Conservation (phyloP, 352 stramenopile genomes). For the Albugo candida region DNA sequence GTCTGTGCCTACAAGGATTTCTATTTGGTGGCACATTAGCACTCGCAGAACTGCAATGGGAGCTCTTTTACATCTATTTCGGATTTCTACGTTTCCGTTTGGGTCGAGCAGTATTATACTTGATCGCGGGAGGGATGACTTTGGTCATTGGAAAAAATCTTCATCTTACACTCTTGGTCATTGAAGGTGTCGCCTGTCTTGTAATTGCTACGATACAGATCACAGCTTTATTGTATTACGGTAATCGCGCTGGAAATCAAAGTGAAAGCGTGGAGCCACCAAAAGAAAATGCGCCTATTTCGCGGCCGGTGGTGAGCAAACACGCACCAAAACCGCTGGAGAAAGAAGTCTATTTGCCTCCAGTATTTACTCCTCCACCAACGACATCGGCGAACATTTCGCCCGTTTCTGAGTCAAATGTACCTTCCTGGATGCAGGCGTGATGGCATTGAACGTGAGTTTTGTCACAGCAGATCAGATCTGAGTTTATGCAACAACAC, state of each 20-base stretch:
- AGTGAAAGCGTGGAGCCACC: too few relatives aligned
- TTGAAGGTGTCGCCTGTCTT: constrained; percentile 32
- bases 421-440: too few relatives aligned
- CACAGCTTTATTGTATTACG: constrained; percentile 13
- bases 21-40: constrained; percentile 37
- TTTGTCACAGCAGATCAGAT: too few relatives aligned
- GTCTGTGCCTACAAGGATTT: constrained; percentile 48
- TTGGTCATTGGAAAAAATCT: constrained; percentile 35
- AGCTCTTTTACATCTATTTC: constrained; percentile 63
- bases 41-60: constrained; percentile 36
- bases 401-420: too few relatives aligned
- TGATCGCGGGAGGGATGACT: constrained; percentile 37
- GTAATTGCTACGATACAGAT: constrained; percentile 20
- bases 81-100: constrained; percentile 60
- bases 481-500: too few relatives aligned
- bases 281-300: too few relatives aligned
- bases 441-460: too few relatives aligned
- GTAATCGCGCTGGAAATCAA: background rate
- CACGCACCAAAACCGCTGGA: too few relatives aligned
- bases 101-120: constrained; percentile 30
- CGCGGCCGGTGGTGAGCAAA: too few relatives aligned
- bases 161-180: constrained; percentile 26
- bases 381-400: too few relatives aligned
- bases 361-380: too few relatives aligned
- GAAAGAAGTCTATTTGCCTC: too few relatives aligned